These are phyloP conservation scores for Allium cepa DNA, from an alignment of 106 monocot genomes.

Conservation along the genomic window DNA sequence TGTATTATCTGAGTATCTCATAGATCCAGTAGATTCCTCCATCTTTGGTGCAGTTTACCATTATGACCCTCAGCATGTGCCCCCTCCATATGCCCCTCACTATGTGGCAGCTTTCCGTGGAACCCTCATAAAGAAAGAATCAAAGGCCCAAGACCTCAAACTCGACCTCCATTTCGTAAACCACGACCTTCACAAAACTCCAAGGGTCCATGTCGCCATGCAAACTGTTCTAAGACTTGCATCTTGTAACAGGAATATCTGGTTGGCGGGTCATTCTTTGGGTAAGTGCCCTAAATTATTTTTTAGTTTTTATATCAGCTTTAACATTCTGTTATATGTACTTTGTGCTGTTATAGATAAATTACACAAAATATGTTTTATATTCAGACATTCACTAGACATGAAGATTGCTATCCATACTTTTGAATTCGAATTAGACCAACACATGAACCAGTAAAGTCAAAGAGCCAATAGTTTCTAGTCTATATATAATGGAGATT, in stretches of 20 bases:
- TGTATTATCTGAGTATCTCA: conserved; percentile 25
- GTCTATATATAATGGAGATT: too few relatives aligned
- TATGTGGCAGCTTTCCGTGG: conserved; percentile 70
- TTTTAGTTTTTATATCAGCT: too few relatives aligned
- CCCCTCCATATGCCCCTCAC: conserved; percentile 27
- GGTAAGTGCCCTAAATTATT: too few relatives aligned
- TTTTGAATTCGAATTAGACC: too few relatives aligned
- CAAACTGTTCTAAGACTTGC: conserved; percentile 39
- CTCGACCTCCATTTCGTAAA: conserved; percentile 44
- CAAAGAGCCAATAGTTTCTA: too few relatives aligned
- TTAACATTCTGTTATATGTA: too few relatives aligned
- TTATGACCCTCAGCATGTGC: conserved; percentile 12
- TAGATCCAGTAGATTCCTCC: conserved; percentile 49
- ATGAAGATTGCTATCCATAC: too few relatives aligned
- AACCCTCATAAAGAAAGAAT: conserved; percentile 50
- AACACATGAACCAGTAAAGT: too few relatives aligned
- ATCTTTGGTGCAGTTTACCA: conserved; percentile 69
- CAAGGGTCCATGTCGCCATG: conserved; percentile 43
- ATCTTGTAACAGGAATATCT: conserved; percentile 31
- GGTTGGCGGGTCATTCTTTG: conserved; percentile 73
- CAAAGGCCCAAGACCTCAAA: conserved; percentile 31
- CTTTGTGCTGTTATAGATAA: too few relatives aligned
- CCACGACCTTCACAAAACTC: conserved; percentile 39
- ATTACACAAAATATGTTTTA: too few relatives aligned
- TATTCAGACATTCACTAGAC: too few relatives aligned